These are phyloP conservation scores for Deinandra increscens DNA, from an alignment of 129 eudicot genomes.

Conservation along the genomic window DNA sequence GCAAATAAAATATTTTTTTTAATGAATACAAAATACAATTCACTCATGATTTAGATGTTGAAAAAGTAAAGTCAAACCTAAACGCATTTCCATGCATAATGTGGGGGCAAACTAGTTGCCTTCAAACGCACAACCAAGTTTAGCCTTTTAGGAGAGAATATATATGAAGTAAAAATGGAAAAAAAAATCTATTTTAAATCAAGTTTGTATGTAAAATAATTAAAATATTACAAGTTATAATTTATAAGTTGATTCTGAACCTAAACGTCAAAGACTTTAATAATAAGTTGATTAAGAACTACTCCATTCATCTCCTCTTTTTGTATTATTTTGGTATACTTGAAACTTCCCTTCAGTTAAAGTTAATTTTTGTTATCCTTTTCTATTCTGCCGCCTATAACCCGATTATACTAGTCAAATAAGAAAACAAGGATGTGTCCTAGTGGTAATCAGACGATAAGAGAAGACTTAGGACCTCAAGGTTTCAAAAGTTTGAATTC, in stretches of 20 bases:
- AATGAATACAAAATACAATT: not conserved
- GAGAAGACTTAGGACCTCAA: too few relatives aligned
- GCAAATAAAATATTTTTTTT: too few relatives aligned
- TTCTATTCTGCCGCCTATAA: too few relatives aligned
- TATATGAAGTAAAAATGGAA: not conserved
- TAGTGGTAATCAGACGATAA: too few relatives aligned
- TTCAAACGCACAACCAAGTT: not conserved
- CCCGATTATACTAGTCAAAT: too few relatives aligned
- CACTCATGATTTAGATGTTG: slow-evolving; percentile 12
- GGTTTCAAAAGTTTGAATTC: too few relatives aligned
- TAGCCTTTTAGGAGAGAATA: not conserved
- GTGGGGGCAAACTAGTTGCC: slow-evolving; percentile 7
- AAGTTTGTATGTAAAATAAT: not conserved
- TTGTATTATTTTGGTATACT: not conserved
- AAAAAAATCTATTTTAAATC: not conserved
- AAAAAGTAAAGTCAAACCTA: slow-evolving; percentile 10
- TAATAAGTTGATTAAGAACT: not conserved
- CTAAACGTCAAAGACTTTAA: not conserved
- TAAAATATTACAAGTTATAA: not conserved
- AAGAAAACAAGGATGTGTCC: too few relatives aligned
- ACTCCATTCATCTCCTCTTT: not conserved
- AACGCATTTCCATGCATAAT: slow-evolving; percentile 8
- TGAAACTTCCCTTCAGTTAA: too few relatives aligned
- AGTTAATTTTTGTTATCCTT: too few relatives aligned
- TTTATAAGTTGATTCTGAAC: too few relatives aligned